Evolutionary conservation across 352 stramenopile species (phyloP), one percentile per base, ranked within the genome.

Genomic region (Blastocystis sp.): DNA sequence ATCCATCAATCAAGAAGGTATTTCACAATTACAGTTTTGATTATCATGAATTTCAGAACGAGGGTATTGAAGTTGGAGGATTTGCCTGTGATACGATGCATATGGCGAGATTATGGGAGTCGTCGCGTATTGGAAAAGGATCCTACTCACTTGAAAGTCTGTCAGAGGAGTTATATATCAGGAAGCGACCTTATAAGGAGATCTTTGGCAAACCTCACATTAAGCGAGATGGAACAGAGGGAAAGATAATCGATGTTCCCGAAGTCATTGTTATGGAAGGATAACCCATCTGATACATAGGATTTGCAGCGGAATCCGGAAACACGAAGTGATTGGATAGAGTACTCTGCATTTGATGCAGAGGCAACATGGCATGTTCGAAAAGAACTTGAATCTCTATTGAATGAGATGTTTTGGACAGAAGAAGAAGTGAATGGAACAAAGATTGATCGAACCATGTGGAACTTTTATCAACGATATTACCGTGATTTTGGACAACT

Each of bases 21-120:
- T 99, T 96, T 95, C 97, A 99, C 92, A 99, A 99, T 92, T 99
- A 99, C 92, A 97, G 95, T 44, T 99, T 99, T 91, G 97, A 99
- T 93, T 93, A 96, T 54, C 97, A 99, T 91, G 96, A 99, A 59
- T 93, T 99, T 79, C 95, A 93, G 90, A 99, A 99, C 91, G 93
- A 98, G 77, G 95, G 93, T 22, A 98, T 99, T 90, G 91, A 98
- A 89, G 93, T 95, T 13, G 91, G 93, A 22, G 94, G 94, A 0
- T 95, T 98, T 58, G 95, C 93, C 30, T 96, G 96, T 51, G 97
- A 99, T 91, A 99, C 97, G 2, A 99, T 99, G 96, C 97, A 99
- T 93, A 99, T 99, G 97, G 97, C 97, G 57, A 92, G 97, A 73
- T 89, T 96, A 53, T 92, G 93, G 90, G 93, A 96, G 91, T 95